Percentiles rank a stretch among this genome's conserved stretches.
Evolutionary conservation across 352 stramenopile species (phyloP).

Genomic region (Phytophthora palmivora): DNA sequence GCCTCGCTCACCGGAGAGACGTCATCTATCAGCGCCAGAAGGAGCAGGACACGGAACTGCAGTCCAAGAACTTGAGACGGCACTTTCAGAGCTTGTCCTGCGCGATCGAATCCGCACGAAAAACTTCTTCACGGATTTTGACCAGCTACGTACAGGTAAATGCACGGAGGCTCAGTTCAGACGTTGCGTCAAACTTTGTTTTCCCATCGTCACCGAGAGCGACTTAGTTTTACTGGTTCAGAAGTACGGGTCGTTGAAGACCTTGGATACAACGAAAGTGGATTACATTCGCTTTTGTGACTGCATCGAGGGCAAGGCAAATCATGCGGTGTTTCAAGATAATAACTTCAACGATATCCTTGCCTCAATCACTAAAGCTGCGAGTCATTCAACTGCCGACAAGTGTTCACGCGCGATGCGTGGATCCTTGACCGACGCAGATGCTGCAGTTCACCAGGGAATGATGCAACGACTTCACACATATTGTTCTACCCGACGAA

Average conservation of each 20-base stretch:
- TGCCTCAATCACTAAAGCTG: slow-evolving; percentile 41
- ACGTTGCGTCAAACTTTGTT: slow-evolving; percentile 82
- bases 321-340: slow-evolving; percentile 24
- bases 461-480: slow-evolving; percentile 74
- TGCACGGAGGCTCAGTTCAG: slow-evolving; percentile 83
- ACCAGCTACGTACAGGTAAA: slow-evolving; percentile 75
- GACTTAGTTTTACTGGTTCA: slow-evolving; percentile 64
- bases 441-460: slow-evolving; percentile 47
- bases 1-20: slow-evolving; percentile 61
- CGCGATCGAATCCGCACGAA: slow-evolving; percentile 85
- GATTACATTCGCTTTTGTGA: slow-evolving; percentile 85
- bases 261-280: slow-evolving; percentile 61
- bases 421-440: slow-evolving; percentile 56
- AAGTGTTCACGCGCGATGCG: slow-evolving; percentile 75
- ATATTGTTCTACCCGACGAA: slow-evolving; percentile 62
- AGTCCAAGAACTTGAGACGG: slow-evolving; percentile 60
- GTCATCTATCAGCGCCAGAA: slow-evolving; percentile 51
- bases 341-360: slow-evolving; percentile 69
- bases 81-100: slow-evolving; percentile 62
- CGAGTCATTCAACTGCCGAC: slow-evolving; percentile 32
- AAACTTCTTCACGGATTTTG: slow-evolving; percentile 89
- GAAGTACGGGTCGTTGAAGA: slow-evolving; percentile 60
- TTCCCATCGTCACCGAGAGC: slow-evolving; percentile 61
- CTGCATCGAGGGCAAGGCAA: slow-evolving; percentile 56
- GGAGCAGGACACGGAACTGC: slow-evolving; percentile 12